phyloP scores from a whole-genome alignment of 306 rosid species.

The Rosa persica region DNA sequence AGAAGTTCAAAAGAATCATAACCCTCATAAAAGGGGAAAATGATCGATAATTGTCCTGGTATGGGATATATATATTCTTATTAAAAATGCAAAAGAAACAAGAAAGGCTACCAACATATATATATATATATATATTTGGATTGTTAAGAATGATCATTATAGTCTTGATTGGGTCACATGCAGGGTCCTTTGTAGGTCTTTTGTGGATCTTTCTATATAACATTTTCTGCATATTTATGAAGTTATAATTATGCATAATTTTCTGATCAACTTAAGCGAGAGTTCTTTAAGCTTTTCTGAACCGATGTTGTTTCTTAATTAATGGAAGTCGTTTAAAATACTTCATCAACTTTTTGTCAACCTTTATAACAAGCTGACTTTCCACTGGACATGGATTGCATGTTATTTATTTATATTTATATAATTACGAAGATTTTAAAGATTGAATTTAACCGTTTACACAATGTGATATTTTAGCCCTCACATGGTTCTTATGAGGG shows the following conservation, averaged over 20 bases:
- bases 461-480: neutral
- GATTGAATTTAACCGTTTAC: neutral
- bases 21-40: neutral
- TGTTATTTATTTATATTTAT: neutral
- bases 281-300: neutral
- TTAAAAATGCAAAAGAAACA: neutral
- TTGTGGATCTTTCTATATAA: neutral
- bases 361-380: neutral
- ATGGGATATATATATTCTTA: conserved; percentile 6
- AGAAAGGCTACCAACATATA: conserved; percentile 21
- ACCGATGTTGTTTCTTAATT: neutral
- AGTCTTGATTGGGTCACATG: conserved; percentile 57
- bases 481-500: neutral
- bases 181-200: conserved; percentile 36
- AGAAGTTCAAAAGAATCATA: neutral
- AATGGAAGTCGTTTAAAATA: neutral
- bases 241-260: neutral
- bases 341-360: neutral
- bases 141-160: conserved; percentile 18
- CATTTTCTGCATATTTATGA: neutral
- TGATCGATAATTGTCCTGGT: conserved; percentile 27
- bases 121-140: conserved; percentile 30
- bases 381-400: neutral
- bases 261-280: neutral
- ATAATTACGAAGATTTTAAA: no score